A percentile compares a stretch with the other conserved stretches of the same genome.
Conservation (phyloP, 108 stramenopile genomes). For the Nitzschia inconspicua region DNA sequence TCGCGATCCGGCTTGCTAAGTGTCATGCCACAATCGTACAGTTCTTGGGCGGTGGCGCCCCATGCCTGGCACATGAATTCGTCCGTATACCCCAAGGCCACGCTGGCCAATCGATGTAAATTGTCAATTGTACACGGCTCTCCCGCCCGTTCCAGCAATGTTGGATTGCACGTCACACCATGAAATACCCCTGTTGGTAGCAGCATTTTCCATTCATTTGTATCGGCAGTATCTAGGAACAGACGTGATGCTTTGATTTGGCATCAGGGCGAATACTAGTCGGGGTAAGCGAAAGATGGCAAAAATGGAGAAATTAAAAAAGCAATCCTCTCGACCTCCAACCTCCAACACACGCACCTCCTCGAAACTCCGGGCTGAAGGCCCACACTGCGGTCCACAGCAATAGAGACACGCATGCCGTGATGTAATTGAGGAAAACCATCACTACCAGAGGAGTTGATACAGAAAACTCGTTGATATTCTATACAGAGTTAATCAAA, state of each 20-base stretch:
- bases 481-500: no score
- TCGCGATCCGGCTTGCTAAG: conserved; percentile 40
- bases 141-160: conserved; percentile 46
- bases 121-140: conserved; percentile 51
- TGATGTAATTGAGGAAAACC: no score
- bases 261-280: no score
- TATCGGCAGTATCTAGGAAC: conserved; percentile 66
- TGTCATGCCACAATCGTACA: conserved; percentile 56
- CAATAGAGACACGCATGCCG: neutral
- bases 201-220: conserved; percentile 47
- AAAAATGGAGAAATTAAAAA: no score
- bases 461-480: no score
- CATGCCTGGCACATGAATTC: conserved; percentile 80
- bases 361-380: conserved; percentile 2
- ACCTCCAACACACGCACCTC: no score
- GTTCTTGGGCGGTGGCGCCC: conserved; percentile 49
- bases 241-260: no score
- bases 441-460: no score
- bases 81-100: conserved; percentile 35
- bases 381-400: neutral
- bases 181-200: conserved; percentile 62
- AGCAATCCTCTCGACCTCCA: no score
- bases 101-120: conserved; percentile 37
- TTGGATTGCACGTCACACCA: conserved; percentile 70
- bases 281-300: no score